Evolutionary conservation across 306 rosid genomes (phyloP).

Genomic region (Aeschynomene evenia): DNA sequence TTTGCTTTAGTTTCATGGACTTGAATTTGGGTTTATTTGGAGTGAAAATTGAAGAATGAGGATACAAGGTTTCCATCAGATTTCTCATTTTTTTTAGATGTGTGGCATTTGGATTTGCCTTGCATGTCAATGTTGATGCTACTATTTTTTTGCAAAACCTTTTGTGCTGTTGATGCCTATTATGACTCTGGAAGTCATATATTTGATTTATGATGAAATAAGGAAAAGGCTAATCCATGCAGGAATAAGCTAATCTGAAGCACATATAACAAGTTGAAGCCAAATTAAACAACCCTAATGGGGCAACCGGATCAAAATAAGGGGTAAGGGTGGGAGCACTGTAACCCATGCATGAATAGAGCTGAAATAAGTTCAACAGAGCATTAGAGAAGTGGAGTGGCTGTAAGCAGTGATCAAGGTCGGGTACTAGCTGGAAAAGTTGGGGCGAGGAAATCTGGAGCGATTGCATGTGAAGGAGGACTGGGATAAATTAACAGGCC

Average conservation of each 20-base stretch:
- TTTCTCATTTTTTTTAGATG: constrained; percentile 23
- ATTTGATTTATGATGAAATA: constrained; percentile 6
- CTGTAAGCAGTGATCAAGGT: background rate
- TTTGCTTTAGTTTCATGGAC: constrained; percentile 1
- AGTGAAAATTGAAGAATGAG: constrained; percentile 8
- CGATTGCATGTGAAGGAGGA: background rate
- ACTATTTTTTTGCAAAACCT: background rate
- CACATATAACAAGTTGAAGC: background rate
- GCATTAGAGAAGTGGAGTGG: background rate
- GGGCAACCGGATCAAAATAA: background rate
- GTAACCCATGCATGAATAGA: background rate
- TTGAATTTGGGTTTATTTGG: constrained; percentile 25
- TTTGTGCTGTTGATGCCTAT: background rate
- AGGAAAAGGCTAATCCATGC: background rate
- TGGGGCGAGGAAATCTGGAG: background rate
- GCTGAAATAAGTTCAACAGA: background rate
- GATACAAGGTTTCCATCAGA: background rate
- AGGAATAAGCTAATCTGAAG: background rate
- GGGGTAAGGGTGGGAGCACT: background rate
- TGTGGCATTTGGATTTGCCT: constrained; percentile 21
- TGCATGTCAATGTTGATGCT: constrained; percentile 6
- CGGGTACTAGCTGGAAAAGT: background rate
- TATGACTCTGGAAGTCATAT: background rate
- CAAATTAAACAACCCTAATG: background rate
- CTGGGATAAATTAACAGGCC: constrained; percentile 8